Evolutionary conservation across 2,329 filamentous ascomycete species (phyloP).

Genomic region (Colletotrichum liriopes): DNA sequence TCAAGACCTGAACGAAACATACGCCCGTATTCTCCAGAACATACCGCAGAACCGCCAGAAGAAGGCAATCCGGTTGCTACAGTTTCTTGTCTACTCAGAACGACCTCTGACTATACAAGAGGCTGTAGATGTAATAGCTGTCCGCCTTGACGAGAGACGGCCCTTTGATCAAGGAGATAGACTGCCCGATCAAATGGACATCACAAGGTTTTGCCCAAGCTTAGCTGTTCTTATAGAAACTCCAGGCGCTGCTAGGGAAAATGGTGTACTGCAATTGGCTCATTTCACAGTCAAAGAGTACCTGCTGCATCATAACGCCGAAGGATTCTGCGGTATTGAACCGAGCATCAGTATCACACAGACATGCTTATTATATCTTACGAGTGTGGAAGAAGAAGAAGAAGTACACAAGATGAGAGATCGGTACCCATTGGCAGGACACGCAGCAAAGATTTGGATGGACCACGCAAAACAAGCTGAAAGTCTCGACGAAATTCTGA

Average conservation of each 20-base stretch:
- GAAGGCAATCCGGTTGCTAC: constrained; percentile 44
- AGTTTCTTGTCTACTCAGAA: constrained; percentile 45
- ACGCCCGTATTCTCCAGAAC: constrained; percentile 8
- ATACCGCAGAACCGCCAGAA: constrained; percentile 38
- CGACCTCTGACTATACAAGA: constrained; percentile 42
- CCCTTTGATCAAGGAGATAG: constrained; percentile 38
- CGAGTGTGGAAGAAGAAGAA: not conserved
- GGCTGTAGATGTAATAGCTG: constrained; percentile 46
- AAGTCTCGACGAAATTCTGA: not conserved
- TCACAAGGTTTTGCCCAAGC: constrained; percentile 43
- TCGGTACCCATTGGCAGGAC: not conserved
- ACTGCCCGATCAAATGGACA: not conserved
- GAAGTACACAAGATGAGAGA: accelerated
- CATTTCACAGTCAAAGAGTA: constrained; percentile 49
- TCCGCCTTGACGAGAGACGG: constrained; percentile 37
- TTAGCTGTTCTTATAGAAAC: constrained; percentile 38
- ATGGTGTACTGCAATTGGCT: constrained; percentile 45
- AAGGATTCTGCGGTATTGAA: not conserved
- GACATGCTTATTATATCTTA: not conserved
- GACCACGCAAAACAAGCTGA: not conserved
- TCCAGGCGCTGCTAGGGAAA: not conserved
- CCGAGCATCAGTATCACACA: not conserved
- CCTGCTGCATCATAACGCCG: constrained; percentile 26
- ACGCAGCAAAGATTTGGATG: not conserved
- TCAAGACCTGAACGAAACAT: not conserved